Base-by-base conservation (phyloP, 2,329 filamentous ascomycete genomes). In the Didymella lethalis region DNA sequence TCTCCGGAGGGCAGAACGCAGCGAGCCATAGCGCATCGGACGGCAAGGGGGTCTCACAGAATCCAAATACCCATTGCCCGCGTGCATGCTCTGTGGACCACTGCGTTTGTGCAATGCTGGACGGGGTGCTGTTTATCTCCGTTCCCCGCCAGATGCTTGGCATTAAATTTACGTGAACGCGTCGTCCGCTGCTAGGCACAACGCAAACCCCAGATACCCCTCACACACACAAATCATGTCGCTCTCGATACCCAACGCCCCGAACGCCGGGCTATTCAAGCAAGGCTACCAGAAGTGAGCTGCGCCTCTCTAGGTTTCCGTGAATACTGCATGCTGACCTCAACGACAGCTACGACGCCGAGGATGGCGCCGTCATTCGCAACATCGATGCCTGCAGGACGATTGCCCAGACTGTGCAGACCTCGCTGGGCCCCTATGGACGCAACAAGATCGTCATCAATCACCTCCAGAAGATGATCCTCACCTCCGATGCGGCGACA, bases 381-480 rank as follows among this genome's bases (percentile, higher is more conserved):
- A 99, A 99, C 81, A 98, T 99, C 81, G 96, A 99, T 77, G 95
- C 96, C 77, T 99, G 95, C 84, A 88, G 93, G 66, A 92, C 95
- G 68, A 98, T 99, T 80, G 89, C 95, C 59, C 91, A 91, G 73
- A 99, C 95, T 51, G 95, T 99, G 48, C 93, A 97, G 84, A 98
- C 95, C 57, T 98, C 95, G 45, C 86, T 99, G 34, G 96, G 95
- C 51, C 95, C 95, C 61, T 97, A 97, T 81, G 95, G 95, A 75
- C 91, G 95, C 80, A 99, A 99, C 85, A 99, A 99, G 84, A 93
- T 99, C 76, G 92, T 99, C 82, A 98, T 99, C 85, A 99, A 99
- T 85, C 96, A 99, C 82, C 86, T 99, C 64, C 92, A 97, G 80
- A 99, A 99, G 86, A 97, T 99, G 95, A 96, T 97, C 72, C 85